These are phyloP conservation scores for Penicillium macrosclerotiorum DNA, from an alignment of 495 filamentous ascomycete species.

Conservation along the genomic window DNA sequence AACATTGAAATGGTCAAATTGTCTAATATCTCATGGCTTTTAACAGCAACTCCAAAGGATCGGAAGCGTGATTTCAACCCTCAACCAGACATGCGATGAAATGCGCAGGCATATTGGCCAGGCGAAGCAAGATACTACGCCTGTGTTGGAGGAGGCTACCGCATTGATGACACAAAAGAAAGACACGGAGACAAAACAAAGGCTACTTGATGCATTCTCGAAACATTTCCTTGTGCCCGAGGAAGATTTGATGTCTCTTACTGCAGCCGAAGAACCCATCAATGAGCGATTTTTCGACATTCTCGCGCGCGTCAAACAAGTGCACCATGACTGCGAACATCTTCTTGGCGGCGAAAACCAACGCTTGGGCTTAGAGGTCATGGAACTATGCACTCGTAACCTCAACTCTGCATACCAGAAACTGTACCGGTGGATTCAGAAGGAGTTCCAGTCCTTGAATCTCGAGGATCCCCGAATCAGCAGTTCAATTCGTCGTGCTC, in stretches of 20 bases:
- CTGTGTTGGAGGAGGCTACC: conserved; percentile 76
- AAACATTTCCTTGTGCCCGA: conserved; percentile 82
- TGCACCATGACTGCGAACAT: conserved; percentile 83
- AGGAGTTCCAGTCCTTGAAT: conserved; percentile 88
- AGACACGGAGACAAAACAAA: conserved; percentile 82
- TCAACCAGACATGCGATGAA: conserved; percentile 79
- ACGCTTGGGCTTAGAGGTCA: conserved; percentile 78
- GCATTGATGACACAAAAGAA: conserved; percentile 70
- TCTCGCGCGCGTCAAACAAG: conserved; percentile 78
- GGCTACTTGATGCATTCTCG: conserved; percentile 77
- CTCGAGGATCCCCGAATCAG: conserved; percentile 94
- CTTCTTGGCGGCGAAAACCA: conserved; percentile 90
- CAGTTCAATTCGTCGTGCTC: conserved; percentile 75
- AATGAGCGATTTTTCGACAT: conserved; percentile 82
- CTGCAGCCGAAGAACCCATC: conserved; percentile 72
- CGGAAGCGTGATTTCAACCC: conserved; percentile 68
- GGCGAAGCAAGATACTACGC: conserved; percentile 71
- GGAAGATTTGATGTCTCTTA: conserved; percentile 69
- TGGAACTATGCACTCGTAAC: conserved; percentile 82
- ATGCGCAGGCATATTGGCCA: conserved; percentile 74
- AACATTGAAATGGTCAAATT: conserved; percentile 2
- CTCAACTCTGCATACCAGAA: conserved; percentile 95
- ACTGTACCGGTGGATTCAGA: conserved; percentile 90
- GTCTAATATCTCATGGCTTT: neutral
- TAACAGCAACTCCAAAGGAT: conserved; percentile 81